Base-by-base conservation (phyloP, 2,329 filamentous ascomycete genomes). In the Colletotrichum karsti region DNA sequence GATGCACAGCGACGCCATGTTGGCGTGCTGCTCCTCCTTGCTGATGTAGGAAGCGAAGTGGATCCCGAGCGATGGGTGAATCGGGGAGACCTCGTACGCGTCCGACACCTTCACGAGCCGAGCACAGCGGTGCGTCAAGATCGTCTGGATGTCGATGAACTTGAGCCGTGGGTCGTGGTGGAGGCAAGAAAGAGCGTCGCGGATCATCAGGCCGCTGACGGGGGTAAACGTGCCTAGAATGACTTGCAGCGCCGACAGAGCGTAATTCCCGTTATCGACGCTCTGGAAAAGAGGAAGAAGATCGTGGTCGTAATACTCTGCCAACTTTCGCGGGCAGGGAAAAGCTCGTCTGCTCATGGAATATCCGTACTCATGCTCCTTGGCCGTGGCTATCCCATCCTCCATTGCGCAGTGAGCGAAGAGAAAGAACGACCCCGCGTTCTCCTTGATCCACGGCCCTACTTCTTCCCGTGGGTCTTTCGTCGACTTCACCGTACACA, bases 261-360 rank as follows among this genome's bases (percentile, higher is more conserved):
- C 46, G 18, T 60, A 64, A 13, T 60, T 54, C 1, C 64, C 46
- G 51, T 73, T 63, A 8, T 48, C 67, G 1, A 66, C 54, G 28
- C 51, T 71, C 37, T 73, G 72, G 8, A 73, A 41, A 4, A 73
- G 41, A 7, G 72, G 72, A 3, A 73, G 51, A 15, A 73, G 60
- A 12, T 68, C 64, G 20, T 46, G 20, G 18, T 72, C 71, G 42
- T 70, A 73, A 24, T 70, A 63, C 6, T 30, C 22, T 7, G 53
- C 50, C 10, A 73, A 51, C 7, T 37, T 56, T 13, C 24, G 42
- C 7, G 72, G 72, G 15, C 64, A 71, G n/a, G 44, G 58, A 15
- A 67, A 28, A 2, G 13, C 7, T n/a, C 50, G 53, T 24, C 48
- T 3, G 20, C 33, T n/a, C 48, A 53, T 24, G 41, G 35, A 42